Conservation (phyloP, 139 green algal genomes). For the Nannochloris sp. region DNA sequence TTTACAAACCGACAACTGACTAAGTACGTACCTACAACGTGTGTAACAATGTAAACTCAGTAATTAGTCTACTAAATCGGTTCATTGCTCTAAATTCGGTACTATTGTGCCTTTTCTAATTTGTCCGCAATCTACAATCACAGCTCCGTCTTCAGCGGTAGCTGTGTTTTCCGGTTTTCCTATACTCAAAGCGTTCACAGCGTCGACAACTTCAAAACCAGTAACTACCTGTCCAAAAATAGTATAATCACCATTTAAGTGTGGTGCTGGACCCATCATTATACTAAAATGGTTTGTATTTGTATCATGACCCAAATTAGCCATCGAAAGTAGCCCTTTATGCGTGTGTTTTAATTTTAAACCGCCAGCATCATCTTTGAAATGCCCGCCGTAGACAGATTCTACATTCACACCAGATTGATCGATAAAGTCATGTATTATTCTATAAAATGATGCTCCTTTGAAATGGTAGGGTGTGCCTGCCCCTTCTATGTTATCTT, state of each 20-base stretch:
- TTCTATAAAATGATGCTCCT: slow-evolving; percentile 34
- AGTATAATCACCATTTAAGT: slow-evolving; percentile 62
- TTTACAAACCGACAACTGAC: background rate
- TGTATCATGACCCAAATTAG: slow-evolving; percentile 60
- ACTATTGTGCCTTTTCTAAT: slow-evolving; percentile 20
- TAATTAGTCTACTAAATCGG: too few species aligned
- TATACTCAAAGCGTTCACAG: slow-evolving; percentile 28
- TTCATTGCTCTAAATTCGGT: slow-evolving; percentile 11
- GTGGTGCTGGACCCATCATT: slow-evolving; percentile 59
- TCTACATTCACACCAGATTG: slow-evolving; percentile 35
- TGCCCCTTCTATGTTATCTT: background rate
- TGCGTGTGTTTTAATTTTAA: slow-evolving; percentile 61
- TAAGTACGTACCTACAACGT: background rate
- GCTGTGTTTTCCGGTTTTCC: slow-evolving; percentile 38
- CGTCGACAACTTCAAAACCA: slow-evolving; percentile 22
- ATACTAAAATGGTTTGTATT: slow-evolving; percentile 72
- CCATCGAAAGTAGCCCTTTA: slow-evolving; percentile 63
- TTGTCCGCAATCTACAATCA: slow-evolving; percentile 30
- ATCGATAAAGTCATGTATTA: slow-evolving; percentile 50
- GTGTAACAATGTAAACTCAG: background rate
- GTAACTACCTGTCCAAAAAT: slow-evolving; percentile 53
- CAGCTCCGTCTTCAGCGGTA: slow-evolving; percentile 12
- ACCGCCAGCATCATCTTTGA: slow-evolving; percentile 51
- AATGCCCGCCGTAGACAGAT: slow-evolving; percentile 37
- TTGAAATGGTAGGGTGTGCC: background rate